Evolutionary conservation across 1,139 yeast genomes (phyloP), one percentile per base, ranked within the genome.

Genomic region (Hansenula sp.): DNA sequence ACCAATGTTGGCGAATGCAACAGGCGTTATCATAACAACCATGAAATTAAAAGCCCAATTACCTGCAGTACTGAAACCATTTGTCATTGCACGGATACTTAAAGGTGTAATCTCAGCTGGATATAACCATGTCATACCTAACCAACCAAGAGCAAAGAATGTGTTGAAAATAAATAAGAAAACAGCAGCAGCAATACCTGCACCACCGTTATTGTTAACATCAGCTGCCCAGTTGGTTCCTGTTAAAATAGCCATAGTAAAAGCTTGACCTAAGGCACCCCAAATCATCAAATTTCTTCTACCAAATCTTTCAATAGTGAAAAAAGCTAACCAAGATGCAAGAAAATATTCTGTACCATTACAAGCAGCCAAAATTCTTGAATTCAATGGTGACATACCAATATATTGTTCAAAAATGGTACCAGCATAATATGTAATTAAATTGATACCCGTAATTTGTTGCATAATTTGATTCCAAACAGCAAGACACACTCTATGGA

Each of bases 361-460:
- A 29, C 78, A 79, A 66, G 84, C 85, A 53, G 83, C 83, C 57
- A 79, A 63, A 46, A 79, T 66, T 56, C 77, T 67, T 16, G 82
- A 61, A 51, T 77, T 61, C 54, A 76, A 67, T 61, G 76, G 71
- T 35, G 64, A 66, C 54, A 68, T 62, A 49, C 69, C 69, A 58
- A 73, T 70, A 38, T 79, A 71, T 37, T 71, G 65, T 60, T 78
- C 72, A 55, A 78, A 79, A 53, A 79, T 65, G 37, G 78, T 79
- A 29, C 85, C 77, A 13, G 84, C 76, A 53, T 79, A 79, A 61
- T 77, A 77, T 51, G 76, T 77, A 44, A 79, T 78, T 47, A 81
- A 81, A 52, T 77, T 77, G 67, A 80, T 75, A 55, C 83, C 77
- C 40, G 75, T 70, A 52, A 72, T 68, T 57, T 72, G 77, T 36